Conservation (phyloP, 805 yeast species). For the Starmerella vaccinii region DNA sequence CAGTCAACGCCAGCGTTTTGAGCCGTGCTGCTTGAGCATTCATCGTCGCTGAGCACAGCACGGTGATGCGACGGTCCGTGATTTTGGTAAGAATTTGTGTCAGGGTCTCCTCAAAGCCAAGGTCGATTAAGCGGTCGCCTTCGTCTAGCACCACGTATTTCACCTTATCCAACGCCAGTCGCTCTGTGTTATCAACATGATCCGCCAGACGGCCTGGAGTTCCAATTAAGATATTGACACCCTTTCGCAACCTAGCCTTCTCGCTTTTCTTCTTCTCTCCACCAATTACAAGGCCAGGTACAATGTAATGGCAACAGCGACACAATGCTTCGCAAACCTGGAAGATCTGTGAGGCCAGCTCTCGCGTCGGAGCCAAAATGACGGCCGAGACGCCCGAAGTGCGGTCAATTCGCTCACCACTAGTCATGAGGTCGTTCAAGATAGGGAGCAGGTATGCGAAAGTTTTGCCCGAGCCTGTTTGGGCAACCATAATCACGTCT, state of each 20-base stretch:
- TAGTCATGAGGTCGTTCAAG: conserved; percentile 56
- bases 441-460: conserved; percentile 79
- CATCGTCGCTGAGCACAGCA: conserved; percentile 91
- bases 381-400: conserved; percentile 73
- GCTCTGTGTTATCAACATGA: conserved; percentile 81
- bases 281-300: conserved; percentile 94
- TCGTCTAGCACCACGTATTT: conserved; percentile 90
- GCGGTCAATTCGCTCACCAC: conserved; percentile 27
- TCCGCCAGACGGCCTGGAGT: conserved; percentile 96
- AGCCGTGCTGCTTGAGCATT: conserved; percentile 68
- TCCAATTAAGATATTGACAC: conserved; percentile 90
- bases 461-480: conserved; percentile 98
- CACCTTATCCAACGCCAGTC: conserved; percentile 59
- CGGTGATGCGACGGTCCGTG: conserved; percentile 62
- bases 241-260: conserved; percentile 89
- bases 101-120: conserved; percentile 93
- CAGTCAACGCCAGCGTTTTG: conserved; percentile 63
- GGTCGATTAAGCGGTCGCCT: conserved; percentile 90
- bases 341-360: conserved; percentile 82
- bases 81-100: conserved; percentile 54
- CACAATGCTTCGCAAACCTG: conserved; percentile 64
- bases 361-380: conserved; percentile 88
- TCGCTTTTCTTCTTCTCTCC: conserved; percentile 97
- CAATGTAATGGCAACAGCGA: conserved; percentile 73
- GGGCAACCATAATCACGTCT: conserved; percentile 87